phyloP scores from a whole-genome alignment of 176 grass and related monocot genomes.

The Triticum timopheevii region DNA sequence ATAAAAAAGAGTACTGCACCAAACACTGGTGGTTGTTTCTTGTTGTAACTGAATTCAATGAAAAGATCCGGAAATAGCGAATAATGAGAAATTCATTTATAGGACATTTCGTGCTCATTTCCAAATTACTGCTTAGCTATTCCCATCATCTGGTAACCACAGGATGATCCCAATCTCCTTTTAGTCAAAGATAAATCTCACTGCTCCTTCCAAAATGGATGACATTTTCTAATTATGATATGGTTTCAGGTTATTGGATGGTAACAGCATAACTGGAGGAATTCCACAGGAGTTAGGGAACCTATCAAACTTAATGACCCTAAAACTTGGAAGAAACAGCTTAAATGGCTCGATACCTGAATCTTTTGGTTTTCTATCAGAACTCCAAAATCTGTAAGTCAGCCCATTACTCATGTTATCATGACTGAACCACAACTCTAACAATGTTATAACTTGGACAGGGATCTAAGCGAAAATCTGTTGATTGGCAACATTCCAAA shows the following conservation, averaged over 20 bases:
- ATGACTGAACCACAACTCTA: slow-evolving; percentile 1
- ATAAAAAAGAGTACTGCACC: not conserved
- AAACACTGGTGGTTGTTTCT: too few relatives aligned
- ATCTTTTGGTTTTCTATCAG: slow-evolving; percentile 53
- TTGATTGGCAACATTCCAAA: slow-evolving; percentile 65
- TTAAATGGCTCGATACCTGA: slow-evolving; percentile 76
- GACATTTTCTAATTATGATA: not conserved
- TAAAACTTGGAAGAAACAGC: slow-evolving; percentile 62
- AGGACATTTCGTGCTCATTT: too few relatives aligned
- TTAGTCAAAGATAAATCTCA: not conserved
- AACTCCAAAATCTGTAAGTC: slow-evolving; percentile 83
- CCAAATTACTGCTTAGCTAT: too few relatives aligned
- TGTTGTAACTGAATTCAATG: too few relatives aligned
- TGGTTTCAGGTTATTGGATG: slow-evolving; percentile 56
- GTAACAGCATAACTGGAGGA: slow-evolving; percentile 75
- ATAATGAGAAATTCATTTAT: too few relatives aligned
- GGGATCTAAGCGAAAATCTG: slow-evolving; percentile 74
- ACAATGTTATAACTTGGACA: slow-evolving; percentile 34
- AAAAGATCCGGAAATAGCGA: too few relatives aligned
- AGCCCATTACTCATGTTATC: not conserved
- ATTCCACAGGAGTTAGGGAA: slow-evolving; percentile 76
- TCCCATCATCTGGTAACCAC: too few relatives aligned
- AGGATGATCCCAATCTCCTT: too few relatives aligned
- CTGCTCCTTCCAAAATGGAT: not conserved
- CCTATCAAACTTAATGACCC: slow-evolving; percentile 62